phyloP scores from a whole-genome alignment of 2,329 filamentous ascomycete species.

The Penicillium nordicum region DNA sequence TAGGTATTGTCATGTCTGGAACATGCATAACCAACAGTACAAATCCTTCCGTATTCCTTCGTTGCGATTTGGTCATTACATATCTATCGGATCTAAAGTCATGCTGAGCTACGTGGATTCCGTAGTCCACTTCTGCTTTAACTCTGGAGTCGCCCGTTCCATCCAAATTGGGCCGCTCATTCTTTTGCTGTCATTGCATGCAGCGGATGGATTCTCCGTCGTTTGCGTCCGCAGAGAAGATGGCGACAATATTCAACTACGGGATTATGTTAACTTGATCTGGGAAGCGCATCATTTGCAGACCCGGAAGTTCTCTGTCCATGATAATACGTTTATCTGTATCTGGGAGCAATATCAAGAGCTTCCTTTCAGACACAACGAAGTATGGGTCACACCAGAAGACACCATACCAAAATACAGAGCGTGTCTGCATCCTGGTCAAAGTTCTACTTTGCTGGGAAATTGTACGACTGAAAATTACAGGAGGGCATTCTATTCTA shows the following conservation, averaged over 20 bases:
- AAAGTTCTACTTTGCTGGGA: background rate
- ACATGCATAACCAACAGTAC: constrained; percentile 19
- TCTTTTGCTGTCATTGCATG: constrained; percentile 16
- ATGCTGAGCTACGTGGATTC: constrained; percentile 18
- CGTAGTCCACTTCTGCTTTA: constrained; percentile 25
- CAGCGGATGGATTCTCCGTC: constrained; percentile 17
- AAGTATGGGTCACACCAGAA: background rate
- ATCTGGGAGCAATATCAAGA: background rate
- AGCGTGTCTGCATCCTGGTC: background rate
- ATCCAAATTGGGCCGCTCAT: constrained; percentile 7
- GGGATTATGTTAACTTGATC: rapidly evolving
- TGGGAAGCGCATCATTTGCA: background rate
- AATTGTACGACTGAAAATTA: too few relatives aligned
- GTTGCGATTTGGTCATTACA: constrained; percentile 12
- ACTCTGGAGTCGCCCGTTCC: constrained; percentile 15
- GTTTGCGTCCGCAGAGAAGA: constrained; percentile 10
- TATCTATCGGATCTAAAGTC: constrained; percentile 22
- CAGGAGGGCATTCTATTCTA: background rate
- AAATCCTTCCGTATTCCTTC: constrained; percentile 30
- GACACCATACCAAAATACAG: background rate
- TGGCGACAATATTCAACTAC: background rate
- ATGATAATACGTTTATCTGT: background rate
- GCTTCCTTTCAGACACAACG: background rate
- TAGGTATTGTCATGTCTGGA: constrained; percentile 35
- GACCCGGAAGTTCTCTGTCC: background rate